Conservation (phyloP, 805 yeast species). For the Metschnikowia henanensis region DNA sequence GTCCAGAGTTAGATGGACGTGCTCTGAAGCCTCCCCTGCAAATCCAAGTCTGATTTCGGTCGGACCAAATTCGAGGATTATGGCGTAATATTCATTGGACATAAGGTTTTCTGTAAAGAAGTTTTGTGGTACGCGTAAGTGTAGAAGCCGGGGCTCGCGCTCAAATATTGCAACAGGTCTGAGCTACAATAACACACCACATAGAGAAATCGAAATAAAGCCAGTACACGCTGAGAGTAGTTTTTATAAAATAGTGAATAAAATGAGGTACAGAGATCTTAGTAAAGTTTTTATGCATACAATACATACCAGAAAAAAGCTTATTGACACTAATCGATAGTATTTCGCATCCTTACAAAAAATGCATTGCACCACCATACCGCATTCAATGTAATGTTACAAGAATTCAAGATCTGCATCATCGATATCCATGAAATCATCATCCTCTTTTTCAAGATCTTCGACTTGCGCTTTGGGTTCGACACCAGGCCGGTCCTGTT, state of each 20-base stretch:
- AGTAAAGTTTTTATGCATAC: too few species aligned
- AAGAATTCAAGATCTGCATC: constrained; percentile 45
- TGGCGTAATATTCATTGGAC: constrained; percentile 22
- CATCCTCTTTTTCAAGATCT: constrained; percentile 24
- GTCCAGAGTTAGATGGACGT: constrained; percentile 4
- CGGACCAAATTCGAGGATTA: constrained; percentile 17
- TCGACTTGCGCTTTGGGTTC: constrained; percentile 4
- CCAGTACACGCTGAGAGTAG: too few species aligned
- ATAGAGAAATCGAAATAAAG: too few species aligned
- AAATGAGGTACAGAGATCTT: too few species aligned
- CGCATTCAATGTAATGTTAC: constrained; percentile 2
- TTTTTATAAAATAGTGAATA: too few species aligned
- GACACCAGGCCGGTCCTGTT: constrained; percentile 19
- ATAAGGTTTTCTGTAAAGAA: constrained; percentile 5
- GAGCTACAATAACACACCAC: too few species aligned
- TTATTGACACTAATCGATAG: too few species aligned
- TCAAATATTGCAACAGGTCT: too few species aligned
- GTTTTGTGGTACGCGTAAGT: neutral
- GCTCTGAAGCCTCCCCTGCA: constrained; percentile 18
- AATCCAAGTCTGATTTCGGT: constrained; percentile 15
- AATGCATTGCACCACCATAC: too few species aligned
- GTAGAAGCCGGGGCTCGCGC: neutral
- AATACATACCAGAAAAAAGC: too few species aligned
- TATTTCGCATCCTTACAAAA: too few species aligned
- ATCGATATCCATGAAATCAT: constrained; percentile 46